These are phyloP conservation scores for Populus hybrid DNA, from an alignment of 441 rosid species.

Conservation along the genomic window DNA sequence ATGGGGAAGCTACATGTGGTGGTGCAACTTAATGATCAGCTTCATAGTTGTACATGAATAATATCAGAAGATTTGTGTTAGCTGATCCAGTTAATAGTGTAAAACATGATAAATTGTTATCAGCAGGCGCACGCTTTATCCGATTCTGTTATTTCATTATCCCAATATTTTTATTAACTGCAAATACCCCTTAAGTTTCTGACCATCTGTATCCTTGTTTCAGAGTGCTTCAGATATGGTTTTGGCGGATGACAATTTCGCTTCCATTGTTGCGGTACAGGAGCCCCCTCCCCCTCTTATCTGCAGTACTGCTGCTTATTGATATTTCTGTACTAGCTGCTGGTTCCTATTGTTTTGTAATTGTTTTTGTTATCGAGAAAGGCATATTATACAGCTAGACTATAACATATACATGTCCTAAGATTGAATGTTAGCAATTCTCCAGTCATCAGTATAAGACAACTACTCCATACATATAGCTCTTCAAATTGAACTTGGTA, in stretches of 20 bases:
- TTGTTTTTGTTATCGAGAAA: background rate
- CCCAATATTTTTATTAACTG: background rate
- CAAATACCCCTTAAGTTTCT: conserved; percentile 8
- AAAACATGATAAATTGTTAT: background rate
- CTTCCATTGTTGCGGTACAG: conserved; percentile 93
- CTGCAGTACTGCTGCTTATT: background rate
- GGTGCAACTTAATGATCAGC: background rate
- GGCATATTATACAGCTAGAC: background rate
- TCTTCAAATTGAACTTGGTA: background rate
- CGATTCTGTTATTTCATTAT: background rate
- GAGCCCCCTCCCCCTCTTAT: conserved; percentile 22
- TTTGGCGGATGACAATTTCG: conserved; percentile 98
- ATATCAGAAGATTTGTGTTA: background rate
- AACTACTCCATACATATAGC: background rate
- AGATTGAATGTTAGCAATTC: background rate
- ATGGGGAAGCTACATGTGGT: background rate
- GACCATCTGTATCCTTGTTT: conserved; percentile 25
- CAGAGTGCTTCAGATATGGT: conserved; percentile 99
- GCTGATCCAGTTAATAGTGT: background rate
- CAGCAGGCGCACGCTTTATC: background rate
- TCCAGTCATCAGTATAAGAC: background rate
- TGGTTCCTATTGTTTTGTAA: background rate
- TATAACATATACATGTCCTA: background rate
- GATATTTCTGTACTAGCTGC: conserved; percentile 8
- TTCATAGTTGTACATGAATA: background rate